phyloP scores from a whole-genome alignment of 2,329 filamentous ascomycete species.

The Stenocarpella maydis region DNA sequence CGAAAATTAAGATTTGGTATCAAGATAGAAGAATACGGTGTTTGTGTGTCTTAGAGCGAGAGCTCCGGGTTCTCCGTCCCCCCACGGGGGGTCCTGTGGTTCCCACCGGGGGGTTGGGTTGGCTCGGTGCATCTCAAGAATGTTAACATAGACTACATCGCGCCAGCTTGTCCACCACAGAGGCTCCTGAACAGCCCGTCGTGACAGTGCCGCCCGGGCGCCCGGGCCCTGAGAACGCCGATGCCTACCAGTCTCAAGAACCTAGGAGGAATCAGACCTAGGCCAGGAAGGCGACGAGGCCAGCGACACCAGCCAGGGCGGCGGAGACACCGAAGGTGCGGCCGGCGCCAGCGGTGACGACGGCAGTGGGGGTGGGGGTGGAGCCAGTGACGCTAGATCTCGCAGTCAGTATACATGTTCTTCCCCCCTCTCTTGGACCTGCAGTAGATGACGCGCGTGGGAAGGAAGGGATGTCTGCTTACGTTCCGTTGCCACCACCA shows the following conservation, averaged over 20 bases:
- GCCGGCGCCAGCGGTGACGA: conserved; percentile 60
- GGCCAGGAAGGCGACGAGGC: conserved; percentile 62
- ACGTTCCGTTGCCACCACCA: conserved; percentile 43
- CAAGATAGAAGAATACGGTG: conserved; percentile 25
- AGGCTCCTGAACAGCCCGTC: conserved; percentile 19
- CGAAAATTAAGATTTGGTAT: conserved; percentile 22
- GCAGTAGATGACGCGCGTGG: neutral
- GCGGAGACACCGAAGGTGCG: conserved; percentile 60
- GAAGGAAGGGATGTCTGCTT: conserved; percentile 36
- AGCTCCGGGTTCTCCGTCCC: conserved; percentile 24
- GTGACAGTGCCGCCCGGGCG: conserved; percentile 36
- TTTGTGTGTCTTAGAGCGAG: conserved; percentile 28
- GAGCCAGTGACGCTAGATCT: conserved; percentile 43
- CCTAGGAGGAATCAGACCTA: conserved; percentile 47
- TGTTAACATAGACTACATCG: conserved; percentile 32
- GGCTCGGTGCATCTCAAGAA: conserved; percentile 34
- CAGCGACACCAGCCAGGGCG: conserved; percentile 62
- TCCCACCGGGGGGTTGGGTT: conserved; percentile 20
- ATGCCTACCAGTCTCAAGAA: conserved; percentile 41
- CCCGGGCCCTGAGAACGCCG: conserved; percentile 47
- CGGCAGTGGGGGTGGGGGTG: conserved; percentile 45
- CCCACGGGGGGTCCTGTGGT: conserved; percentile 20
- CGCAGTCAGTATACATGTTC: conserved; percentile 33
- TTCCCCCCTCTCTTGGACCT: neutral
- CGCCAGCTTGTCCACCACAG: conserved; percentile 24